These are phyloP conservation scores for Pseudogymnoascus verrucosus DNA, from an alignment of 2,329 filamentous ascomycete genomes.

Conservation along the genomic window DNA sequence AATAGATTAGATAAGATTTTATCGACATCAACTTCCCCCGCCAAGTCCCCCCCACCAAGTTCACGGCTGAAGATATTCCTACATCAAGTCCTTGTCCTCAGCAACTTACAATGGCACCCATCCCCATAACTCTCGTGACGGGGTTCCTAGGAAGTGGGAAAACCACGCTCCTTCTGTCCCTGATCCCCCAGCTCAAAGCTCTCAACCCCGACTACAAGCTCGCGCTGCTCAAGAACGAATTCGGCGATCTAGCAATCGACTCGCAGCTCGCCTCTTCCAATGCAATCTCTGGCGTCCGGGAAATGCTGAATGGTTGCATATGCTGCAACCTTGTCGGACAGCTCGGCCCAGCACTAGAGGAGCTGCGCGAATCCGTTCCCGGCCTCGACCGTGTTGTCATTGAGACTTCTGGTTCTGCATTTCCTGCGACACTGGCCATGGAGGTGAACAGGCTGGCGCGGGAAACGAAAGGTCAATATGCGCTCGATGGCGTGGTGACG, in stretches of 20 bases:
- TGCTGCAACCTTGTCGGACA: constrained; percentile 98
- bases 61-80: background rate
- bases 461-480: constrained; percentile 47
- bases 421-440: constrained; percentile 62
- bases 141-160: constrained; percentile 95
- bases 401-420: constrained; percentile 68
- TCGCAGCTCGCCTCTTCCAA: constrained; percentile 77
- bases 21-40: background rate
- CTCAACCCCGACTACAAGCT: constrained; percentile 70
- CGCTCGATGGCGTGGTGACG: constrained; percentile 61
- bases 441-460: constrained; percentile 57
- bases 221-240: constrained; percentile 95
- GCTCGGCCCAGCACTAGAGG: constrained; percentile 68
- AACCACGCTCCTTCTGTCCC: constrained; percentile 89
- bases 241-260: constrained; percentile 89
- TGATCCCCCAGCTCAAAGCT: constrained; percentile 81
- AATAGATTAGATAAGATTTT: constrained; percentile 1
- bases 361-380: constrained; percentile 50
- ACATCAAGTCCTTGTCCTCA: background rate
- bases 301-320: constrained; percentile 94
- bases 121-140: constrained; percentile 89
- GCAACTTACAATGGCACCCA: constrained; percentile 48
- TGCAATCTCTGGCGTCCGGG: constrained; percentile 81
- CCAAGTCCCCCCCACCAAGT: background rate
- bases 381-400: constrained; percentile 80